Percentiles rank a stretch among this genome's conserved stretches.
phyloP scores from a whole-genome alignment of 129 eudicot species.

The Arctium minus region DNA sequence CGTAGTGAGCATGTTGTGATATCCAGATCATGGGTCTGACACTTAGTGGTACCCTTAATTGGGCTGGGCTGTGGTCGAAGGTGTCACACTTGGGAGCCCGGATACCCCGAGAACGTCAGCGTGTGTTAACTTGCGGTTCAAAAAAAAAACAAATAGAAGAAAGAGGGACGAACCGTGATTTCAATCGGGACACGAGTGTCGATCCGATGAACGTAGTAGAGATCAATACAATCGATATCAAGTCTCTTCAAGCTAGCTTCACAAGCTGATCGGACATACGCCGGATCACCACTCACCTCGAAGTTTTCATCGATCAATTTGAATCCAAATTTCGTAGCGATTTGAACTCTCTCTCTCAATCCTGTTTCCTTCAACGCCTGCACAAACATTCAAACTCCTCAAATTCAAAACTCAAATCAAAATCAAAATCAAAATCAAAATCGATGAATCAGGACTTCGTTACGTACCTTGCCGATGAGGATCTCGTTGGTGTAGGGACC shows the following conservation, averaged over 20 bases:
- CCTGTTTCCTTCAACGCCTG: slow-evolving; percentile 44
- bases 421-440: background rate
- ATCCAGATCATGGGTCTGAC: no score
- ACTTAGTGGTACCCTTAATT: no score
- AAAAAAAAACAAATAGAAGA: background rate
- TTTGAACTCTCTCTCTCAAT: slow-evolving; percentile 37
- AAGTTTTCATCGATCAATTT: slow-evolving; percentile 8
- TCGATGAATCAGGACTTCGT: background rate
- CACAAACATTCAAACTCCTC: background rate
- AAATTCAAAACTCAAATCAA: background rate
- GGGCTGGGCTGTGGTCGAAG: no score
- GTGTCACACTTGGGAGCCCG: no score
- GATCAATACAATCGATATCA: slow-evolving; percentile 51
- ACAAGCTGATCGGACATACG: slow-evolving; percentile 50
- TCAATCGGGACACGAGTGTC: slow-evolving; percentile 62
- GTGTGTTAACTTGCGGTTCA: no score
- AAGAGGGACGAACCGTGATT: slow-evolving; percentile 51
- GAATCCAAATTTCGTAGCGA: slow-evolving; percentile 49
- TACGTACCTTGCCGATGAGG: slow-evolving; percentile 50
- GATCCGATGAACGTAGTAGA: slow-evolving; percentile 52
- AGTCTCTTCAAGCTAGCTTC: slow-evolving; percentile 60
- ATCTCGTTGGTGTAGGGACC: slow-evolving; percentile 53
- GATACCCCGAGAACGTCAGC: no score
- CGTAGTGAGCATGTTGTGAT: no score
- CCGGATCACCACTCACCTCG: slow-evolving; percentile 47